Base-by-base conservation (phyloP, 208 protist species). In the Trypanosoma scelopori region DNA sequence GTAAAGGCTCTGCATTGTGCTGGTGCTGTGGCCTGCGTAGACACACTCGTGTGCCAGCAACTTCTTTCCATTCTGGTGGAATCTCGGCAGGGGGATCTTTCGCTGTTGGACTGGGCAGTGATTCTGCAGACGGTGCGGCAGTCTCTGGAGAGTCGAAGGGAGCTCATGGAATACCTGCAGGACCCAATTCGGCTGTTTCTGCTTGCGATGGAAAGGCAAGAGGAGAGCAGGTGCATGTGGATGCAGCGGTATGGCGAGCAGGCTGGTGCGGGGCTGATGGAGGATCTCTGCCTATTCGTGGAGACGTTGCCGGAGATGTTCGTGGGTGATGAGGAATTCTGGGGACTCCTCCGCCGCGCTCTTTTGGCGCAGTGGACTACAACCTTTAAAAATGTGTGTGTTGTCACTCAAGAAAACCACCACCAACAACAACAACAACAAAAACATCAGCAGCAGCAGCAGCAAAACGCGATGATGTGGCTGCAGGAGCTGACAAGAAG, bases 41-140 rank as follows among this genome's bases (percentile, higher is more conserved):
- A 88, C 51, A 81, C 83, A n/a, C 32, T 61, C n/a, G 39, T 85
- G 7, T 93, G 80, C 53, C 69, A 67, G 23, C 83, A 85, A 62
- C 62, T 93, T 25, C 47, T 93, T 9, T 79, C 83, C 7, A 78
- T 51, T 37, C 28, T 90, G 25, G 50, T 90, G 20, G 62, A 69
- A 48, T 65, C 69, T 56, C 70, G 61, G 4, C 23, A 32, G 20
- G 23, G 20, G 0, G 59, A 55, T 32, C 59, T 78, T 13, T 62
- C 65, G 25, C 41, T 81, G 3, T n/a, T 42, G 15, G 73, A 77
- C 11, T 93, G 83, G 83, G 51, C 79, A 0, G 48, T 68, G 13
- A 63, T 93, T 30, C 41, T 90, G 6, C 39, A 52, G 20, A 82
- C 87, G 20, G 81, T 75, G 46, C 72, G 69, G 18, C 49, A 65